A percentile compares a stretch with the other conserved stretches of the same genome.
Evolutionary conservation across 495 filamentous ascomycete genomes (phyloP).

Genomic region (Neurospora tetrasperma): DNA sequence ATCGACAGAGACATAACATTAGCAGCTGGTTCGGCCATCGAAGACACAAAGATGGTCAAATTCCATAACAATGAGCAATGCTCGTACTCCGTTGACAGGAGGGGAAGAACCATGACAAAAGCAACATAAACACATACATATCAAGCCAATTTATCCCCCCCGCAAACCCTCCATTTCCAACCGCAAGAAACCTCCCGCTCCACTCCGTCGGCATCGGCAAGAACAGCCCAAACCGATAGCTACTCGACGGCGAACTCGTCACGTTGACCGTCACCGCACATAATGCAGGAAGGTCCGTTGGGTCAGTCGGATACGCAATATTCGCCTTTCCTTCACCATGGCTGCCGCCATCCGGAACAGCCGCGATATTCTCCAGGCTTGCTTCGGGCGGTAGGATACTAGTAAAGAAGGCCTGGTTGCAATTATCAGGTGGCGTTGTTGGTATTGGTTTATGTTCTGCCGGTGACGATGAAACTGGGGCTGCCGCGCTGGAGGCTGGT

Average conservation of each 20-base stretch:
- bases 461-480: neutral
- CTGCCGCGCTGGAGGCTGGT: neutral
- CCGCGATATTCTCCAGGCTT: constrained; percentile 22
- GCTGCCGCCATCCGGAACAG: constrained; percentile 21
- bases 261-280: constrained; percentile 42
- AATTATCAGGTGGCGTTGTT: constrained; percentile 3
- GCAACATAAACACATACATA: constrained; percentile 17
- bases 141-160: constrained; percentile 42
- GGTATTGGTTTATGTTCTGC: neutral
- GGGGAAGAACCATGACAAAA: neutral
- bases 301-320: constrained; percentile 33
- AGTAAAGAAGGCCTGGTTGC: constrained; percentile 16
- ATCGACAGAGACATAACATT: neutral
- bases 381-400: constrained; percentile 17
- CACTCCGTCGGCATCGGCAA: constrained; percentile 41
- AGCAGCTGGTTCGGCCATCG: neutral
- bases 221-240: constrained; percentile 41
- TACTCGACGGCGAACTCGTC: constrained; percentile 28
- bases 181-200: constrained; percentile 34
- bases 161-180: constrained; percentile 38
- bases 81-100: neutral
- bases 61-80: neutral
- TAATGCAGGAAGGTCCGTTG: constrained; percentile 35
- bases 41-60: neutral
- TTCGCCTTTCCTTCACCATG: constrained; percentile 29